Evolutionary conservation across 2,329 filamentous ascomycete genomes (phyloP), one percentile per base, ranked within the genome.

Genomic region (Madurella mycetomatis): DNA sequence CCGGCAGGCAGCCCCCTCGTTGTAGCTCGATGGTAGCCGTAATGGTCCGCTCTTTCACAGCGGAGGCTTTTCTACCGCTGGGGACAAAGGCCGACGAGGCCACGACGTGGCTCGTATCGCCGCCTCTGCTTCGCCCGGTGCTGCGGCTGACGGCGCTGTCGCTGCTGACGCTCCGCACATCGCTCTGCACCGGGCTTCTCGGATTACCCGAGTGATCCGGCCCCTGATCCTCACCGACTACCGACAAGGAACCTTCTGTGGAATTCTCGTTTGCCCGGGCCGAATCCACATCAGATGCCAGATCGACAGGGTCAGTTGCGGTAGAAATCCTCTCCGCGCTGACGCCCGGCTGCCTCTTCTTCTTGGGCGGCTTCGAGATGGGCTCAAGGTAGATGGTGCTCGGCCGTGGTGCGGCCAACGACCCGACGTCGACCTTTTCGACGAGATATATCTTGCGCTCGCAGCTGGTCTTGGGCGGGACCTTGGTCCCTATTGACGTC

Each of bases 371-470:
- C 66, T 82, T 86, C n/a, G 86, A 87, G 61, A 96, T 85, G 0
- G 92, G 90, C 67, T 96, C 92, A 34, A 97, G 76, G 2, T 90
- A 92, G 59, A 97, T 92, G 4, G 88, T 87, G 53, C 88, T 83
- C 25, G 91, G 84, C 63, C 88, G 89, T 2, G 92, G 92, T 2
- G 84, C 78, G 11, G 80, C 75, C 32, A 96, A 77, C 1, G 83
- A 74, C 5, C 89, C 90, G 60, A 97, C 86, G 66, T 99, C 94
- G 48, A 97, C 86, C 55, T 82, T 84, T 69, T 96, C 90, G 34
- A 89, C 75, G 8, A 96, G 76, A 56, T 85, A 84, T 18, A 99
- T 79, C 65, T 91, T 92, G 57, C 85, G 82, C 62, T 95, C 90
- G 71, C 88, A 94, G 37, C 83, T 87, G 9, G 86, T 80, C 2